Evolutionary conservation across 1,139 yeast species (phyloP), one percentile per base, ranked within the genome.

Genomic region (Geotrichum reessii): DNA sequence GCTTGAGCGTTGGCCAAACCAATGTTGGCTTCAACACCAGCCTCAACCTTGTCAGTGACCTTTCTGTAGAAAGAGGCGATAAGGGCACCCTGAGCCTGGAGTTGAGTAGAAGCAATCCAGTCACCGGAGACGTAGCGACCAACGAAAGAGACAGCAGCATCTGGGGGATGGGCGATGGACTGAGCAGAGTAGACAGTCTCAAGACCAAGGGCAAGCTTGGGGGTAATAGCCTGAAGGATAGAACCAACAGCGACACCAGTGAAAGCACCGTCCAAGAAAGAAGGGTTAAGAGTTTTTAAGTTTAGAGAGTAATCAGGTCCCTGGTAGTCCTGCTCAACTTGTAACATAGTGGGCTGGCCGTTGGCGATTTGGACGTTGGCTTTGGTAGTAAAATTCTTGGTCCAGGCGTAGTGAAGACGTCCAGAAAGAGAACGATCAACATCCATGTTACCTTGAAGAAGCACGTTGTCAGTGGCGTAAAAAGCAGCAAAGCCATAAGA

Each of bases 31-130:
- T 93, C 98, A 65, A 93, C 80, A 77, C 97, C 99, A 61, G 97
- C 98, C 78, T 93, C 98, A 63, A 93, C 96, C 73, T 87, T 87
- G 69, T 89, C 92, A 61, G 95, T 81, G 67, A 92, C 91, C 73
- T 82, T 87, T 79, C 96, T 87, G 95, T 96, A 92, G 84, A 89
- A 92, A 31, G 97, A 86, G 55, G 95, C 93, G 65, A 86, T 80
- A 58, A 91, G 73, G 47, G 95, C 84, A 72, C 99, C 99, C 74
- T 88, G 93, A 59, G 95, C 97, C 74, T 90, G 96, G 65, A 91
- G 74, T 79, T 91, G 97, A 63, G 96, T 97, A 58, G 97, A 82
- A 55, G 96, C 95, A 68, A 92, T 86, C 98, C 97, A 93, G 74
- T 85, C 81, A 57, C 85, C 86, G 59, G 88, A 83, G 66, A 86